phyloP scores from a whole-genome alignment of 2,329 filamentous ascomycete species.

The Hymenoscyphus occultus region DNA sequence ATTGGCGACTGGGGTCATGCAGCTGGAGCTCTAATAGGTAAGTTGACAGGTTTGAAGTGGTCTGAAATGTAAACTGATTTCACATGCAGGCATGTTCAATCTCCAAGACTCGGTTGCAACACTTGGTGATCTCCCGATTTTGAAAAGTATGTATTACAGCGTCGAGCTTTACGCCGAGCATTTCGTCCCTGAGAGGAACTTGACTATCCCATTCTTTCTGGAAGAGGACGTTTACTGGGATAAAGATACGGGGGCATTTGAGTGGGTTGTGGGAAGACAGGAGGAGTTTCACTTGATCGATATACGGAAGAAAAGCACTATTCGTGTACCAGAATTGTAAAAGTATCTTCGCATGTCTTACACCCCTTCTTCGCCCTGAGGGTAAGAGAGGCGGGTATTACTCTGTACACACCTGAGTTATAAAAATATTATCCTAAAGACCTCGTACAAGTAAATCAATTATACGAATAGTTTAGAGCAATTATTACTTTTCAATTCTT shows the following conservation, averaged over 20 bases:
- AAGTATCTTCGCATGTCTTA: neutral
- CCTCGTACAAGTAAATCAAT: too few species aligned
- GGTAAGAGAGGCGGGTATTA: too few species aligned
- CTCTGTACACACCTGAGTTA: too few species aligned
- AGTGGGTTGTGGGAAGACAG: slow-evolving; percentile 50
- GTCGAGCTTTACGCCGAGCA: slow-evolving; percentile 49
- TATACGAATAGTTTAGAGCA: too few species aligned
- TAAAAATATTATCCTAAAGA: too few species aligned
- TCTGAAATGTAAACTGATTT: neutral
- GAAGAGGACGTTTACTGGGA: slow-evolving; percentile 52
- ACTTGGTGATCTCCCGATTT: slow-evolving; percentile 45
- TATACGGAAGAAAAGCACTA: neutral
- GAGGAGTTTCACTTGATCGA: slow-evolving; percentile 43
- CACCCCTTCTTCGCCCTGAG: too few species aligned
- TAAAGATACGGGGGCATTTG: slow-evolving; percentile 40
- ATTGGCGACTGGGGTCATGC: slow-evolving; percentile 52
- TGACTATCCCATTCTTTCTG: slow-evolving; percentile 45
- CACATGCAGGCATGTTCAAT: slow-evolving; percentile 46
- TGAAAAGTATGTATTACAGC: slow-evolving; percentile 49
- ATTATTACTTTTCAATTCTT: too few species aligned
- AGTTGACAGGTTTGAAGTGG: slow-evolving; percentile 11
- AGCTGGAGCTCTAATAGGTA: slow-evolving; percentile 48
- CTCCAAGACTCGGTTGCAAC: slow-evolving; percentile 47
- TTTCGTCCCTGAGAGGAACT: slow-evolving; percentile 45
- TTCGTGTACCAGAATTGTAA: neutral